Base-by-base conservation (phyloP, 345 rosid species). In the Heritiera fomes region DNA sequence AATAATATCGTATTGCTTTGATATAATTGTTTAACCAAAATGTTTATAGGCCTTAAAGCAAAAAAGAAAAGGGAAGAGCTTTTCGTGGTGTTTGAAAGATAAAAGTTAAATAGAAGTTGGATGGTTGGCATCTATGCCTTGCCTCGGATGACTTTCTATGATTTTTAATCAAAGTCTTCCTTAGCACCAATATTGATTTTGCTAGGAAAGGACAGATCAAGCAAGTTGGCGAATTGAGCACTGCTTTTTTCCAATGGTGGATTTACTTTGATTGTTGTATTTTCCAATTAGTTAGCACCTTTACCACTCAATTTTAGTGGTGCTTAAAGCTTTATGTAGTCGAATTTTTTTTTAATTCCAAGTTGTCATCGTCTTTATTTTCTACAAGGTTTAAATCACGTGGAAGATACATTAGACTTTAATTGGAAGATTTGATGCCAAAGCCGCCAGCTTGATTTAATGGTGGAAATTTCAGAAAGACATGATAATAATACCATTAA, bases 301-400 rank as follows among this genome's bases (percentile, higher is more conserved):
- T 73, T 72, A 53, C 13, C 75, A 71, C 75, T 72, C 3, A 14
- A 53, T 72, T 72, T 34, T 17, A 53, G 47, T 17, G 59, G 75
- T 47, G 14, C 18, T 8, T 12, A 53, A 72, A 53, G 41, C 14
- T 53, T 72, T 2, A 20, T 69, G 23, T 15, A 69, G 8, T 12
- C 56, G 15, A 46, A 18, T 10, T n/a, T 56, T 23, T 23, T 65
- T 15, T 18, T 18, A 9, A 4, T 30, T 34, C 38, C 38, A 34
- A 34, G 38, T 34, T 62, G 67, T 2, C 18, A 32, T 32, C 9
- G 50, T 67, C 49, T n/a, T 38, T n/a, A 2, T 43, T n/a, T 34
- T 9, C 14, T 41, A 45, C 17, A 20, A 46, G 20, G 50, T 23
- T 46, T 68, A n/a, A 32, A 4, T 11, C 62, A 30, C 3, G 59